These are phyloP conservation scores for Debaryomyces robertsiae DNA, from an alignment of 1,139 yeast species.

Conservation along the genomic window DNA sequence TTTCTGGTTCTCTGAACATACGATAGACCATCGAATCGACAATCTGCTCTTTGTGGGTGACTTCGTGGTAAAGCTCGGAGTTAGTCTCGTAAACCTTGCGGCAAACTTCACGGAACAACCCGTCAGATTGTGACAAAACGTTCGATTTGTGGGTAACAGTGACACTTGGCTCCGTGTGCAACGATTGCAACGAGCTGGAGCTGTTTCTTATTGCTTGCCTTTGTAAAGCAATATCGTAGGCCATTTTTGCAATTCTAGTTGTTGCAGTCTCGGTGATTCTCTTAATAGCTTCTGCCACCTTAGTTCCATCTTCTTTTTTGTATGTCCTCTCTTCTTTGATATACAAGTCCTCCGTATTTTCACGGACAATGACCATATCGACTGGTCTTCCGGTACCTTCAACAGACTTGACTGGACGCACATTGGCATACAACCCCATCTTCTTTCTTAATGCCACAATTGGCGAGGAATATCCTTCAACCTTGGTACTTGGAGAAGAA, in stretches of 20 bases:
- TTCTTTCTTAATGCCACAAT: conserved; percentile 96
- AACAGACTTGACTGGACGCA: conserved; percentile 95
- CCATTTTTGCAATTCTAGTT: conserved; percentile 83
- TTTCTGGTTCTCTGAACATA: conserved; percentile 96
- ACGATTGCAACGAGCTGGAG: conserved; percentile 38
- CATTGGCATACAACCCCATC: conserved; percentile 92
- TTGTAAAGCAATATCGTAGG: conserved; percentile 88
- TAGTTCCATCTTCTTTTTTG: conserved; percentile 69
- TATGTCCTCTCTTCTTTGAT: conserved; percentile 87
- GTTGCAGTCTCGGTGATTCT: conserved; percentile 91
- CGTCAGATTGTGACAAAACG: conserved; percentile 90
- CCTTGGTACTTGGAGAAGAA: conserved; percentile 90
- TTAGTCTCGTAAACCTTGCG: conserved; percentile 73
- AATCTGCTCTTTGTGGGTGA: conserved; percentile 87
- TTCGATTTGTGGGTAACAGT: conserved; percentile 97
- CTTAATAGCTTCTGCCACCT: conserved; percentile 96
- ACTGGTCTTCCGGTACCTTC: conserved; percentile 83
- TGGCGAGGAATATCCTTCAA: conserved; percentile 95
- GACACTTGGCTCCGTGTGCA: conserved; percentile 64
- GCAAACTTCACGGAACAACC: conserved; percentile 92
- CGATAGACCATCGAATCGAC: conserved; percentile 99
- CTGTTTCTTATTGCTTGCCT: conserved; percentile 81
- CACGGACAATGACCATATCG: conserved; percentile 97
- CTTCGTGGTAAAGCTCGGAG: conserved; percentile 54
- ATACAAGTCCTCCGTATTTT: conserved; percentile 96